Evolutionary conservation across 2,329 filamentous ascomycete genomes (phyloP), one percentile per base, ranked within the genome.

Genomic region (Camptophora hylomeconis): DNA sequence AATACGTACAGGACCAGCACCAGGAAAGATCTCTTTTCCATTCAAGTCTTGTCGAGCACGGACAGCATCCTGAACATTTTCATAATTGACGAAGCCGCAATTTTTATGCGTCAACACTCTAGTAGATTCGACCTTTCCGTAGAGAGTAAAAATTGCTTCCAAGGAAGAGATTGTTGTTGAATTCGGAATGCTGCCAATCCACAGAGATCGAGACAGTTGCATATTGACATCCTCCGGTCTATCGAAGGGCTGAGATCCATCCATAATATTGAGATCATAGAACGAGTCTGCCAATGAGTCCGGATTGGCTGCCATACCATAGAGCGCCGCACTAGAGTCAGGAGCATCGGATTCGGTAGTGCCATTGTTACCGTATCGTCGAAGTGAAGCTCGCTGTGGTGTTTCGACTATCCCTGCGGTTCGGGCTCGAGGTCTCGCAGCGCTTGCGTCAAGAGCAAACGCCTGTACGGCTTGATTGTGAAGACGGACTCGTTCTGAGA

Each of bases 81-180:
- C 84, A 48, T 93, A 98, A 56, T 98, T 98, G 50, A 98, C 87
- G 45, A 98, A 98, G 3, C 87, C 89, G 51, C 89, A 98, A 57
- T 93, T 95, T 67, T 98, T 98, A 63, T 98, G 84, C 1, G 89
- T 95, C 37, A 98, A 65, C 4, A 98, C 89, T 40, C 89, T 72
- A 16, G 83, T 87, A 3, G 87, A 94, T 41, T 89, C 69, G 39
- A 98, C 93, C 3, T 79, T 70, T 7, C 89, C 89, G 43, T 89
- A 92, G n/a, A 76, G 70, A 53, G 82, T 81, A 61, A 98, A 98
- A 60, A 95, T 93, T 41, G 92, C 84, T 33, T 83, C 83, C 36
- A 98, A 61, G 1, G 89, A 95, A 1, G 87, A 92, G 7, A 89
- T 86, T 0, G 89, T 98, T 2, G 89, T 98, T 2, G 89, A 95